Conservation (phyloP, 345 rosid species). For the Brassica juncea region DNA sequence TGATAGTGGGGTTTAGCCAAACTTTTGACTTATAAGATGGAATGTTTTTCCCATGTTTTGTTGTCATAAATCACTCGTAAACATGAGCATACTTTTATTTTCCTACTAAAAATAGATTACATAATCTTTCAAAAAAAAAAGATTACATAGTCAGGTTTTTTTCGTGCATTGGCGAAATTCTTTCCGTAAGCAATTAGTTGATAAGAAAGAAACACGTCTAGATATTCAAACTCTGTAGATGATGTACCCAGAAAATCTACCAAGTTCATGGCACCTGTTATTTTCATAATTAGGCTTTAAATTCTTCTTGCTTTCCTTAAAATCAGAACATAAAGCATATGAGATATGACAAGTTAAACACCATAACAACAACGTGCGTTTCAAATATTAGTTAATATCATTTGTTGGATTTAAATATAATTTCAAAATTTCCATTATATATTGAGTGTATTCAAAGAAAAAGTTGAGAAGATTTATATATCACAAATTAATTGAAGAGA, state of each 20-base stretch:
- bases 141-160: background rate
- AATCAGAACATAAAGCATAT: constrained; percentile 4
- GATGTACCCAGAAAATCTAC: constrained; percentile 3
- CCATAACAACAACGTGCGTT: constrained; percentile 4
- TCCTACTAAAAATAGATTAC: constrained; percentile 8
- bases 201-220: constrained; percentile 40
- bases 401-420: background rate
- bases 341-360: constrained; percentile 14
- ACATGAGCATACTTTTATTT: background rate
- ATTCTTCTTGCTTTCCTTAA: background rate
- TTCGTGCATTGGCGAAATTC: constrained; percentile 35
- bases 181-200: constrained; percentile 21
- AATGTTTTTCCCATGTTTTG: constrained; percentile 12
- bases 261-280: constrained; percentile 38
- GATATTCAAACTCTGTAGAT: constrained; percentile 24
- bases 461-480: background rate
- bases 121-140: background rate
- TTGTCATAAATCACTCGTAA: constrained; percentile 12
- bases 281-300: constrained; percentile 34
- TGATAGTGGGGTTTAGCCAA: constrained; percentile 30
- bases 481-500: background rate
- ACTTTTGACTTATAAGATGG: constrained; percentile 21
- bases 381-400: background rate
- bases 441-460: background rate
- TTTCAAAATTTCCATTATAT: background rate